phyloP scores from a whole-genome alignment of 139 green algal genomes.

The Picochlorum costavermella region DNA sequence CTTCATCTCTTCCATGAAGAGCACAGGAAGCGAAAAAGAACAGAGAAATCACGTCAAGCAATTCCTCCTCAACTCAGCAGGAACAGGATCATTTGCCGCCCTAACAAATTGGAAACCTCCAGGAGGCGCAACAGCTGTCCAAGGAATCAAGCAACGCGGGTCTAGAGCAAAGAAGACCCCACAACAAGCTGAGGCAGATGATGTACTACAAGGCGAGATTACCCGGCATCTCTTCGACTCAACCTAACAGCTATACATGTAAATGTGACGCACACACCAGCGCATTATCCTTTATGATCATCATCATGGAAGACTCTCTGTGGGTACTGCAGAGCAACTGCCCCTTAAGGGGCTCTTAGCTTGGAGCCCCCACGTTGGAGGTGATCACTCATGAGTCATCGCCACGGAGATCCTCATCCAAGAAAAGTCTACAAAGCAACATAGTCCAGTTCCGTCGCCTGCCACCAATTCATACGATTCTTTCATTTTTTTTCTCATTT shows the following conservation, averaged over 20 bases:
- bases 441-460: no score
- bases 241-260: neutral
- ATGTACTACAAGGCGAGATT: slow-evolving; percentile 12
- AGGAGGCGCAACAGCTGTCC: slow-evolving; percentile 19
- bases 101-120: slow-evolving; percentile 42
- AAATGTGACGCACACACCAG: no score
- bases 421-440: no score
- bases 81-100: slow-evolving; percentile 22
- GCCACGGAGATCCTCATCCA: no score
- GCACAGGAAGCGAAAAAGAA: slow-evolving; percentile 53
- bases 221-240: slow-evolving; percentile 18
- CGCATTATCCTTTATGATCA: no score
- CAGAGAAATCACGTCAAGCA: slow-evolving; percentile 32
- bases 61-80: slow-evolving; percentile 30
- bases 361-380: no score
- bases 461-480: no score
- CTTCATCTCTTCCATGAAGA: slow-evolving; percentile 5
- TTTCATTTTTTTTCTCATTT: no score
- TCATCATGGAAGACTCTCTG: no score
- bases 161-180: neutral
- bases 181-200: slow-evolving; percentile 1
- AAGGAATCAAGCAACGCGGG: neutral
- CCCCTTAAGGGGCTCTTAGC: no score
- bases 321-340: no score
- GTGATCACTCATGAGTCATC: no score